Evolutionary conservation across 2,329 filamentous ascomycete species (phyloP), one percentile per base, ranked within the genome.

Genomic region (Erysiphe pulchra): DNA sequence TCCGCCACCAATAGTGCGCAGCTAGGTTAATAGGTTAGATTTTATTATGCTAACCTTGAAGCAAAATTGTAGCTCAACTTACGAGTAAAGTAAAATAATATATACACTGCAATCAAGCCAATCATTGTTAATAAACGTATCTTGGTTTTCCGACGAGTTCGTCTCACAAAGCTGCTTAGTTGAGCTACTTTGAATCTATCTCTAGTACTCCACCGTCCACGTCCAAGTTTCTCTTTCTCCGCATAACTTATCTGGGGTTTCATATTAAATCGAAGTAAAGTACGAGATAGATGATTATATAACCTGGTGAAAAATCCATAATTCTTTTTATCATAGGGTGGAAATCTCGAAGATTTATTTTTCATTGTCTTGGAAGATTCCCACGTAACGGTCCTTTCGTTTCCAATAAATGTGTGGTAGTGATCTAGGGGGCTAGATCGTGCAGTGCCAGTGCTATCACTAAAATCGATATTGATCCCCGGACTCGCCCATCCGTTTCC

Each of bases 401-500:
- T 69, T 59, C 68, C 72, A 47, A 65, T 55, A 7, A 28, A 28
- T 45, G 66, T 66, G 53, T 63, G 57, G 61, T 69, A 61, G 55
- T 62, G 59, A 62, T 52, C 52, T 8, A 48, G 64, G 53, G 81
- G 79, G 58, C 76, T 84, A 34, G 74, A 73, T 52, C 72, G 70
- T 50, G 78, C 78, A 59, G 78, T 82, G 48, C 65, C 78, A 59
- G 78, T 82, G 48, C 65, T 61, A 46, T 56, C 56, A 46, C 63
- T 62, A 54, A 63, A 66, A 51, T 73, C 75, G 49, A 80, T 75
- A 57, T 74, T 79, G 57, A 83, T 69, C 51, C 77, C 82, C 47
- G 80, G 84, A 62, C 79, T 90, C 47, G 82, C 75, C 86, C 87
- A 94, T 54, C 85, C 85, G 58, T 83, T 84, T 55, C 80, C 80